These are phyloP conservation scores for Trichosporon faecale DNA, from an alignment of 1,284 basidiomycete genomes.

Conservation along the genomic window DNA sequence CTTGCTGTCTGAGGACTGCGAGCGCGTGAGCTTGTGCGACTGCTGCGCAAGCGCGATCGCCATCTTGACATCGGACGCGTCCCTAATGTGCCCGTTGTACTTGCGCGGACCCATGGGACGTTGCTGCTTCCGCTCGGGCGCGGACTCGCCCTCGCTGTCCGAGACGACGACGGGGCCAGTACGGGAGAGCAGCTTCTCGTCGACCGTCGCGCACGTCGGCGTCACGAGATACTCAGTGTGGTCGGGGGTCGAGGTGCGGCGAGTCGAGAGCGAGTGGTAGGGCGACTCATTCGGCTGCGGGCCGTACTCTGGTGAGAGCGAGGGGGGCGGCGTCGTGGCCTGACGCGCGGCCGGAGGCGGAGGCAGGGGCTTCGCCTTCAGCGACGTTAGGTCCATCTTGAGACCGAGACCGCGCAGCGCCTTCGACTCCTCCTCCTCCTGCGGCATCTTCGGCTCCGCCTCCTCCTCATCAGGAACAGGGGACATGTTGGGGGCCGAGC, in stretches of 20 bases:
- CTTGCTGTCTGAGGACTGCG: background rate
- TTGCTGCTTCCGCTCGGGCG: background rate
- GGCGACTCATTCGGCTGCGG: background rate
- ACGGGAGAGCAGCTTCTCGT: background rate
- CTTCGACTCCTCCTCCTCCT: background rate
- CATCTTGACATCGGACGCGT: constrained; percentile 5
- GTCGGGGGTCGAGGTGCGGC: background rate
- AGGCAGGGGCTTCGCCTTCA: background rate
- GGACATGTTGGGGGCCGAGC: background rate
- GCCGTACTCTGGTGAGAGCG: background rate
- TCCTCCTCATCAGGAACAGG: background rate
- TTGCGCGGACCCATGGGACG: constrained; percentile 3
- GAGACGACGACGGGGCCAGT: background rate
- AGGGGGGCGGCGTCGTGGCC: background rate
- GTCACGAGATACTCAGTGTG: constrained; percentile 6
- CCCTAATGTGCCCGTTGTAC: constrained; percentile 4
- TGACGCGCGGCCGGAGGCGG: background rate
- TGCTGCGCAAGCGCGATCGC: background rate
- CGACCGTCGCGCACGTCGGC: background rate
- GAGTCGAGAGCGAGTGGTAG: background rate
- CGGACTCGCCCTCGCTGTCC: background rate
- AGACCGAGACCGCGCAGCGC: background rate
- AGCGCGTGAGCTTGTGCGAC: constrained; percentile 3
- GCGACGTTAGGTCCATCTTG: background rate
- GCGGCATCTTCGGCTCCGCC: background rate